A percentile compares a stretch with the other conserved stretches of the same genome.
Evolutionary conservation across 768 basidiomycete species (phyloP).

Genomic region (Termitomyces titanicus): DNA sequence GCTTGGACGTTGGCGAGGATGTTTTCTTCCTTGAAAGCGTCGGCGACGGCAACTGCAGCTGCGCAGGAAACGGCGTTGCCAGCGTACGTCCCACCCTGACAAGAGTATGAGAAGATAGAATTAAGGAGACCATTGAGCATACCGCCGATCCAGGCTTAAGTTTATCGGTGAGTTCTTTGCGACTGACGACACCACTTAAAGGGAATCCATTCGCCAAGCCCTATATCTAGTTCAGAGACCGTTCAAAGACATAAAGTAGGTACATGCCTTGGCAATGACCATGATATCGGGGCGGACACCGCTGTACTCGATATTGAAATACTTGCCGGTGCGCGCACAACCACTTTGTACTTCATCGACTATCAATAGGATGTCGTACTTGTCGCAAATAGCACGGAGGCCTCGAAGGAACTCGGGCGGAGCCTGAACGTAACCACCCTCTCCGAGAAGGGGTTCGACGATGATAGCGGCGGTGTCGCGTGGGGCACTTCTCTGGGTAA

Average conservation of each 20-base stretch:
- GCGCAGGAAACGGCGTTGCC: constrained; percentile 93
- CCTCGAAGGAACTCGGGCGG: constrained; percentile 78
- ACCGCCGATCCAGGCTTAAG: constrained; percentile 81
- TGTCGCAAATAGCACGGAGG: constrained; percentile 80
- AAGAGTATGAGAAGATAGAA: neutral
- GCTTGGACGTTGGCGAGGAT: constrained; percentile 75
- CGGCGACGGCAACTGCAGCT: constrained; percentile 79
- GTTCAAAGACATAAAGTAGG: neutral
- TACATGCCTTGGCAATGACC: constrained; percentile 76
- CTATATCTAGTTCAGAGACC: constrained; percentile 25
- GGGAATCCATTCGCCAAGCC: constrained; percentile 94
- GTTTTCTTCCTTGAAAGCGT: constrained; percentile 80
- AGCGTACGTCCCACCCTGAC: constrained; percentile 82
- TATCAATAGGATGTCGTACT: constrained; percentile 81
- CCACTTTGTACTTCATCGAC: constrained; percentile 89
- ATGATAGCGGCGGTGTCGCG: constrained; percentile 91
- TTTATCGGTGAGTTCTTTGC: constrained; percentile 77
- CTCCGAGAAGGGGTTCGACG: constrained; percentile 90
- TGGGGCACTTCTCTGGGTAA: constrained; percentile 75
- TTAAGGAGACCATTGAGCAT: constrained; percentile 10
- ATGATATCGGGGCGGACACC: constrained; percentile 87
- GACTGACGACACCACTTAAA: constrained; percentile 78
- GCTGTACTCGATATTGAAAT: constrained; percentile 80
- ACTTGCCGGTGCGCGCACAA: constrained; percentile 82
- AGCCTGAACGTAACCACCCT: constrained; percentile 93